Percentiles rank a stretch among this genome's conserved stretches.
Conservation (phyloP, 208 protist species). For the Sergeia podlipaevii region DNA sequence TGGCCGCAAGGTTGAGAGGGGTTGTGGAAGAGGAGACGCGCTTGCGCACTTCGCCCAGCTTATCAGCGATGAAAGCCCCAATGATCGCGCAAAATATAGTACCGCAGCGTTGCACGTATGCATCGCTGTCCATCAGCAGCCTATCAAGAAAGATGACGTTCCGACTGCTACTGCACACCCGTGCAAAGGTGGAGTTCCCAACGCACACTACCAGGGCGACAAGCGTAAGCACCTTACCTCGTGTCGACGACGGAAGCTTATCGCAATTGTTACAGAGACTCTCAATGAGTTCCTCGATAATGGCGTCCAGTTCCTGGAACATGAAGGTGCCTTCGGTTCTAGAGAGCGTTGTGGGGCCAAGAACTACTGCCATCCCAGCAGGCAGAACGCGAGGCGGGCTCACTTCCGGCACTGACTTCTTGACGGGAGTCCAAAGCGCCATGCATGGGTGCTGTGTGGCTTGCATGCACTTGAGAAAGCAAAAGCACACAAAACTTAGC, state of each 20-base stretch:
- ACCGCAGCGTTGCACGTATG: constrained; percentile 71
- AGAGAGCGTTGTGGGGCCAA: constrained; percentile 15
- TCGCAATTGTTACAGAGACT: constrained; percentile 29
- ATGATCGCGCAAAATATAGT: constrained; percentile 33
- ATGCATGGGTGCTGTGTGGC: constrained; percentile 44
- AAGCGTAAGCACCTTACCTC: constrained; percentile 73
- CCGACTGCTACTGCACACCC: constrained; percentile 29
- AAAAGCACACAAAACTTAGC: constrained; percentile 74
- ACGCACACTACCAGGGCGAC: constrained; percentile 60
- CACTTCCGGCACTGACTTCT: constrained; percentile 13
- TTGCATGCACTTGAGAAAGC: constrained; percentile 50
- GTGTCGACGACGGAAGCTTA: constrained; percentile 40
- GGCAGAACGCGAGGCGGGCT: constrained; percentile 6
- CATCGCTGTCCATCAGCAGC: constrained; percentile 62
- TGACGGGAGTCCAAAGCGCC: constrained; percentile 24
- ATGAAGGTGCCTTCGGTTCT: constrained; percentile 19
- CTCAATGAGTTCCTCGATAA: constrained; percentile 21
- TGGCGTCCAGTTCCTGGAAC: constrained; percentile 16
- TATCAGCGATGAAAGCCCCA: constrained; percentile 52
- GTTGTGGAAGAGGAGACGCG: constrained; percentile 37
- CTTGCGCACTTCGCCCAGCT: constrained; percentile 40
- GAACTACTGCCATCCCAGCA: constrained; percentile 17
- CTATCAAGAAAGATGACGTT: constrained; percentile 46
- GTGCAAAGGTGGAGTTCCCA: constrained; percentile 38
- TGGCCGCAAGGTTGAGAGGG: constrained; percentile 28